These are phyloP conservation scores for Gillenia trifoliata DNA, from an alignment of 306 rosid genomes.

Conservation along the genomic window DNA sequence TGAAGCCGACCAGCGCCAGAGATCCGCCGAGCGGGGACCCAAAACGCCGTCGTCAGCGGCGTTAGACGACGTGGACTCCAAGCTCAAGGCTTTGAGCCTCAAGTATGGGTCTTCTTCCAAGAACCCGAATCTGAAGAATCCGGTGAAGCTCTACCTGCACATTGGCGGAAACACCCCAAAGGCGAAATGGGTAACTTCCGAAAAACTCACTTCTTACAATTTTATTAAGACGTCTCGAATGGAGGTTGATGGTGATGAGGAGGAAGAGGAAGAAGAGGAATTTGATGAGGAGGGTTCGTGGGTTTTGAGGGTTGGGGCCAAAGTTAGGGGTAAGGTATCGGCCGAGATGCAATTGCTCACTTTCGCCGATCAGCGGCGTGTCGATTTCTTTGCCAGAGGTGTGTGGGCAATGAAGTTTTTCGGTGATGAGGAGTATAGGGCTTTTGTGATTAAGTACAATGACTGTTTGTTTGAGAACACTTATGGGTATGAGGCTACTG, in stretches of 20 bases:
- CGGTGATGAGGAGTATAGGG: slow-evolving; percentile 42
- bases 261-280: slow-evolving; percentile 37
- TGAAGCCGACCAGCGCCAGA: slow-evolving; percentile 14
- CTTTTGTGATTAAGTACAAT: slow-evolving; percentile 46
- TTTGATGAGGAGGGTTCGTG: slow-evolving; percentile 48
- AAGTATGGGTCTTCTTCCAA: slow-evolving; percentile 42
- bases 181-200: slow-evolving; percentile 66
- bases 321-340: slow-evolving; percentile 38
- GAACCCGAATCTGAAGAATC: slow-evolving; percentile 42
- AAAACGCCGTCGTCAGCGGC: slow-evolving; percentile 48
- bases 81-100: slow-evolving; percentile 74
- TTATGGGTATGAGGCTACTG: slow-evolving; percentile 59
- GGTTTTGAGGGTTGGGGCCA: slow-evolving; percentile 62
- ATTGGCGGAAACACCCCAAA: slow-evolving; percentile 76
- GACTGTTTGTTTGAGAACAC: slow-evolving; percentile 79
- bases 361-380: slow-evolving; percentile 58
- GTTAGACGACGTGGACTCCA: slow-evolving; percentile 73
- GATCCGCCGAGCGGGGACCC: slow-evolving; percentile 46
- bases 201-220: slow-evolving; percentile 58
- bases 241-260: slow-evolving; percentile 19
- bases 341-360: slow-evolving; percentile 55
- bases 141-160: slow-evolving; percentile 77
- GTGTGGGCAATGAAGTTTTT: slow-evolving; percentile 96
- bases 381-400: slow-evolving; percentile 74
- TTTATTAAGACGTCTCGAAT: slow-evolving; percentile 41